A percentile compares a stretch with the other conserved stretches of the same genome.
Evolutionary conservation across 139 green algal genomes (phyloP).

Genomic region (Auxenochlorella pyrenoidosa): DNA sequence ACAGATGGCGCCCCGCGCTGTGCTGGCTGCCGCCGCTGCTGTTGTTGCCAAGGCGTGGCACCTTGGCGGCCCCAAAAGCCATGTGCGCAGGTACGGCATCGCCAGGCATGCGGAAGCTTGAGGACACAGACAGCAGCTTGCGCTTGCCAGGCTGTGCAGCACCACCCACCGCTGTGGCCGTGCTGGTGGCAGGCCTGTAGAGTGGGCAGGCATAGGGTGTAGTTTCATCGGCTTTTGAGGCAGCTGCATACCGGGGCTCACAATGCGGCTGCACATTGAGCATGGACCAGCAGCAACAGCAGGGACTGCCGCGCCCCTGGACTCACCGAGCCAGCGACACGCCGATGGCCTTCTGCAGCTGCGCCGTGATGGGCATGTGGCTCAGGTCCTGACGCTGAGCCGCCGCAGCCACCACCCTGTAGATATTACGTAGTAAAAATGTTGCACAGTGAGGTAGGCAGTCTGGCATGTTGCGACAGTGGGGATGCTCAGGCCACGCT

Average conservation of each 20-base stretch:
- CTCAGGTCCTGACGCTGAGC: not conserved
- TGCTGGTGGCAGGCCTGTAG: not conserved
- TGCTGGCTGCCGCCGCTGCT: slow-evolving; percentile 2
- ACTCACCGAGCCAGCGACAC: not conserved
- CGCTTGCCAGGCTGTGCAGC: slow-evolving; percentile 28
- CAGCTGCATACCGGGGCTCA: not conserved
- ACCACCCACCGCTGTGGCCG: not conserved
- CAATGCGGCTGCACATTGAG: too few species aligned
- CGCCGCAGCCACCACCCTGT: slow-evolving; percentile 16
- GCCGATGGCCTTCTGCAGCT: slow-evolving; percentile 20
- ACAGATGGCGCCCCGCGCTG: not conserved
- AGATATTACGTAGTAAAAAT: too few species aligned
- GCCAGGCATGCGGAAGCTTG: slow-evolving; percentile 1
- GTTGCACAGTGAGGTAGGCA: too few species aligned
- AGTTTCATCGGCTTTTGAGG: too few species aligned
- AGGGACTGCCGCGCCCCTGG: not conserved
- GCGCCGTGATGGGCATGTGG: slow-evolving; percentile 16
- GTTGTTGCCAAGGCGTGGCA: not conserved
- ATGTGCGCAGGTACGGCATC: slow-evolving; percentile 23
- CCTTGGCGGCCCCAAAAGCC: slow-evolving; percentile 24
- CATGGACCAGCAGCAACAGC: not conserved
- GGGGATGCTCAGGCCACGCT: too few species aligned
- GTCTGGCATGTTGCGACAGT: too few species aligned
- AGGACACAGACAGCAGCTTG: slow-evolving; percentile 35
- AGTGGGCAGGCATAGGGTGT: not conserved